Evolutionary conservation across 2,329 filamentous ascomycete genomes (phyloP).

Genomic region (Capronia coronata): DNA sequence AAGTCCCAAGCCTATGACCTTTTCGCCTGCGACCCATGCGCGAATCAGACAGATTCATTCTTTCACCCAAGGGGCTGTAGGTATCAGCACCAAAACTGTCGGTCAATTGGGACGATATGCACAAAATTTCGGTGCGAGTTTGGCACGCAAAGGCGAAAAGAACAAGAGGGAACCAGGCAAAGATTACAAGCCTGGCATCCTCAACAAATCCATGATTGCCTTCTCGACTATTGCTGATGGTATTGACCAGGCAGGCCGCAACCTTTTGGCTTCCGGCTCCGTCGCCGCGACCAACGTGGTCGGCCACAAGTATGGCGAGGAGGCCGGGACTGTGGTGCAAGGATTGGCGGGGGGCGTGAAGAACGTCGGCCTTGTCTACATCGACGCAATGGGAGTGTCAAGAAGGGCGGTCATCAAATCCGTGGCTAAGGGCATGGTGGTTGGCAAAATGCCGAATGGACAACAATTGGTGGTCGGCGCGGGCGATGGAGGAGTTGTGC

Average conservation of each 20-base stretch:
- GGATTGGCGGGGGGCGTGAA: constrained; percentile 80
- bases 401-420: constrained; percentile 84
- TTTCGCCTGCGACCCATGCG: constrained; percentile 75
- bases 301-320: constrained; percentile 77
- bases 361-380: constrained; percentile 95
- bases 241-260: constrained; percentile 78
- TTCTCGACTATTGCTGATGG: constrained; percentile 93
- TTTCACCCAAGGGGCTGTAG: constrained; percentile 73
- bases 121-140: constrained; percentile 77
- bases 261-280: constrained; percentile 66
- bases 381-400: constrained; percentile 90
- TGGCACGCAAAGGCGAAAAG: constrained; percentile 57
- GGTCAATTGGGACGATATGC: constrained; percentile 76
- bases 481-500: constrained; percentile 40
- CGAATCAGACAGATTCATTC: constrained; percentile 83
- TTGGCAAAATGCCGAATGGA: constrained; percentile 45
- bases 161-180: constrained; percentile 59
- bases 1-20: constrained; percentile 72
- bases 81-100: constrained; percentile 76
- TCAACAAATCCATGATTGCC: constrained; percentile 95
- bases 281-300: constrained; percentile 79
- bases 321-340: constrained; percentile 72
- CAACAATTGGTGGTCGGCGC: constrained; percentile 44
- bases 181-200: constrained; percentile 81
- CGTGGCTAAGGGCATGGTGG: constrained; percentile 86